Evolutionary conservation across 148 eudicot genomes (phyloP).

Genomic region (Amaranthus palmeri): DNA sequence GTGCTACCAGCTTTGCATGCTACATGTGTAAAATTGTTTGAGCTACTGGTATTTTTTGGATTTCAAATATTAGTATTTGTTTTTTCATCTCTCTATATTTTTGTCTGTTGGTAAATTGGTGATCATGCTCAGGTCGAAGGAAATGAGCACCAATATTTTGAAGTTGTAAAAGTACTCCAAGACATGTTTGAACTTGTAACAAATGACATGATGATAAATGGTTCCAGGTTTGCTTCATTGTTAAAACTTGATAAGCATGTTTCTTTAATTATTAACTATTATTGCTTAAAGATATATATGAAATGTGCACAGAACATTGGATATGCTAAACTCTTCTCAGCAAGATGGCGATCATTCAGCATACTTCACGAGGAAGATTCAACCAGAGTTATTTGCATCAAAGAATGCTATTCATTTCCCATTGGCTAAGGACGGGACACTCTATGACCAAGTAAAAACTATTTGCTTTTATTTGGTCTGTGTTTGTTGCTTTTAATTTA

Average conservation of each 20-base stretch:
- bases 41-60: constrained; percentile 59
- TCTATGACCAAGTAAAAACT: constrained; percentile 56
- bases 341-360: constrained; percentile 32
- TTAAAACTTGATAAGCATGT: constrained; percentile 2
- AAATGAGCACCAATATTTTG: constrained; percentile 42
- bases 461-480: constrained; percentile 4
- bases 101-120: constrained; percentile 10
- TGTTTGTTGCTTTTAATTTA: not conserved
- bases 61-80: not conserved
- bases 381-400: constrained; percentile 78
- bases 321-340: constrained; percentile 44
- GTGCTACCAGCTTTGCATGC: constrained; percentile 62
- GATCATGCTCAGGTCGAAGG: constrained; percentile 55
- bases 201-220: constrained; percentile 66
- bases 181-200: constrained; percentile 91
- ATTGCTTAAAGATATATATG: constrained; percentile 1
- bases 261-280: constrained; percentile 8
- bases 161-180: constrained; percentile 81
- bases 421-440: constrained; percentile 46
- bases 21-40: constrained; percentile 59
- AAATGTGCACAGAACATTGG: constrained; percentile 57
- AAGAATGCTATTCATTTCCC: constrained; percentile 75
- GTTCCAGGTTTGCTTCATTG: constrained; percentile 60
- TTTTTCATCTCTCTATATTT: constrained; percentile 1
- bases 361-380: constrained; percentile 37